Evolutionary conservation across 2,329 filamentous ascomycete genomes (phyloP).

Genomic region (Claviceps sp.): DNA sequence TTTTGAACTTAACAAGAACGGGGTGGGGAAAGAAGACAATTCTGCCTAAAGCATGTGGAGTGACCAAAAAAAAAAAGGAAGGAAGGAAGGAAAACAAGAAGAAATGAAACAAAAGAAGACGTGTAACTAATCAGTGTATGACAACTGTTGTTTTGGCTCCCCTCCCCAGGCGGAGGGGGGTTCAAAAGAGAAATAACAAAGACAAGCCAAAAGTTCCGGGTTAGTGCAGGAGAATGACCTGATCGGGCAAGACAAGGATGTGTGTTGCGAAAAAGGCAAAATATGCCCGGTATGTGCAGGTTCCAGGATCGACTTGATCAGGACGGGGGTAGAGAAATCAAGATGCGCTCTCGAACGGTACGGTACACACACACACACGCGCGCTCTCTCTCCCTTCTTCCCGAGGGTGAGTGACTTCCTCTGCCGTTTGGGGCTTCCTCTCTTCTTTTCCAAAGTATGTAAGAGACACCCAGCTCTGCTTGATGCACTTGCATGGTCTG

Average conservation of each 20-base stretch:
- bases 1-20: background rate
- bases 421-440: no score
- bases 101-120: background rate
- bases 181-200: background rate
- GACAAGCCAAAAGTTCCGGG: background rate
- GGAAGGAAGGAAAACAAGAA: constrained; percentile 13
- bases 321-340: background rate
- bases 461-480: background rate
- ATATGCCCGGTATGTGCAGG: background rate
- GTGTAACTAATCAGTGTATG: background rate
- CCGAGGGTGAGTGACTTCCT: no score
- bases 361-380: no score
- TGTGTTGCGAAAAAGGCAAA: background rate
- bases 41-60: background rate
- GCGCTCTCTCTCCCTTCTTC: no score
- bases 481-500: background rate
- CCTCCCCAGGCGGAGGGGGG: background rate
- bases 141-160: background rate
- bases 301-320: background rate
- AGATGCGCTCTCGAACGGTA: background rate
- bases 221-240: background rate
- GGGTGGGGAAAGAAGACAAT: background rate
- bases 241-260: background rate
- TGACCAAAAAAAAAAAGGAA: constrained; percentile 23
- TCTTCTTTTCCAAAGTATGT: background rate